Base-by-base conservation (phyloP, 768 basidiomycete species). In the Phaffia australis region DNA sequence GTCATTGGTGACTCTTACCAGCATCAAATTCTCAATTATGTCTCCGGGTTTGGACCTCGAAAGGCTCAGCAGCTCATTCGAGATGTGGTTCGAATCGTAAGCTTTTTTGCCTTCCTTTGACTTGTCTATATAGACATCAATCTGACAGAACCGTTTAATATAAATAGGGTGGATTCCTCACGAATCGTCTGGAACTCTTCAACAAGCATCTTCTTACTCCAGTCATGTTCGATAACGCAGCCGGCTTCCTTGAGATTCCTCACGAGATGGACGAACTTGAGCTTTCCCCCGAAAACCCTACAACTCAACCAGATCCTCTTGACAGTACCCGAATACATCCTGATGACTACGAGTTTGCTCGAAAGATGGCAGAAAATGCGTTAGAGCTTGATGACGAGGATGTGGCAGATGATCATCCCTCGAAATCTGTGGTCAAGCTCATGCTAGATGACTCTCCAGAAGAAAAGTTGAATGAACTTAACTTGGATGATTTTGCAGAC, bases 321-420 rank as follows among this genome's bases (percentile, higher is more conserved):
- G 95, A 99, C 73, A 85, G 85, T 73, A 98, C 93, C 48, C 88
- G 95, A 23, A 89, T 99, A 62, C 95, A 99, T 73, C 90, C 90
- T 7, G 89, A 94, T 75, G 95, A 99, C 77, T 99, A 98, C 74
- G 93, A 97, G 71, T 81, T 98, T 49, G 94, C 95, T 3, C 85
- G 90, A 47, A 97, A 98, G 80, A 95, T 99, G 92, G 94, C 94
- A 48, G 88, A 89, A 23, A 92, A 97, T 76, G 91, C 94, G 5
- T 82, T 98, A 18, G 95, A 97, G 73, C 81, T 90, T n/a, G 95
- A 99, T 71, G 92, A 94, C 72, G 95, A 98, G 75, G 95, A 99
- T 77, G 81, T 91, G 46, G 88, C 88, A 64, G 89, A 89, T 70
- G 70, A 74, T 35, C 88, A 94, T 74, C 88, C 92, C 30, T 98